Evolutionary conservation across 495 filamentous ascomycete species (phyloP), one percentile per base, ranked within the genome.

Genomic region (Terfezia boudieri): DNA sequence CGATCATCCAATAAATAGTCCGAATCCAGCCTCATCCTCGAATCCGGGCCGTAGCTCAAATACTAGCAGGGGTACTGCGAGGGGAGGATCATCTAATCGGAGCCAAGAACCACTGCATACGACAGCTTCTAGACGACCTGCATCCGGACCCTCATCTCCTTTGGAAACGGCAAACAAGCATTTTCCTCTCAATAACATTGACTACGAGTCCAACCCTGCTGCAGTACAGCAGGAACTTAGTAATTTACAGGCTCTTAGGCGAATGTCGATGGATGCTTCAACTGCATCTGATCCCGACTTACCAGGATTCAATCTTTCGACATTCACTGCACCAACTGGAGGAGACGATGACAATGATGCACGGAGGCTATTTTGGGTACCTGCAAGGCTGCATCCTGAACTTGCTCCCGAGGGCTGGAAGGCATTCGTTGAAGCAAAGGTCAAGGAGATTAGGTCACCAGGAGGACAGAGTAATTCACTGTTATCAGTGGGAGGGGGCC

Each of bases 251-350:
- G 90, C 92, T 11, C 77, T 99, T 56, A 80, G 90, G 57, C 81
- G 90, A 55, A 89, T 99, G 84, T 96, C 90, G 14, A 96, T 99
- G 92, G 88, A 95, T 67, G 90, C 93, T 12, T 83, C 84, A 53
- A 83, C 81, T 43, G 77, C 82, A n/a, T 79, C 77, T 54, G 90
- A 99, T 66, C 90, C 90, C 5, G 90, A 99, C 67, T 72, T 99
- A 53, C 86, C 92, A 36, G 81, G 82, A 11, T 94, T 90, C 68
- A 78, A 77, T 54, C 70, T 76, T 61, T 71, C 74, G 36, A 71
- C 67, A 41, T 69, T 76, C 51, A 77, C 85, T 60, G 82, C 87
- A 1, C 77, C 84, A 4, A 79, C 78, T 8, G 78, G 79, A 36
- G 76, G 78, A 50, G 83, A 86, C 58, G 77, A 84, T 65, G 89